These are phyloP conservation scores for Aotearoamyces nothofagi DNA, from an alignment of 2,329 filamentous ascomycete species.

Conservation along the genomic window DNA sequence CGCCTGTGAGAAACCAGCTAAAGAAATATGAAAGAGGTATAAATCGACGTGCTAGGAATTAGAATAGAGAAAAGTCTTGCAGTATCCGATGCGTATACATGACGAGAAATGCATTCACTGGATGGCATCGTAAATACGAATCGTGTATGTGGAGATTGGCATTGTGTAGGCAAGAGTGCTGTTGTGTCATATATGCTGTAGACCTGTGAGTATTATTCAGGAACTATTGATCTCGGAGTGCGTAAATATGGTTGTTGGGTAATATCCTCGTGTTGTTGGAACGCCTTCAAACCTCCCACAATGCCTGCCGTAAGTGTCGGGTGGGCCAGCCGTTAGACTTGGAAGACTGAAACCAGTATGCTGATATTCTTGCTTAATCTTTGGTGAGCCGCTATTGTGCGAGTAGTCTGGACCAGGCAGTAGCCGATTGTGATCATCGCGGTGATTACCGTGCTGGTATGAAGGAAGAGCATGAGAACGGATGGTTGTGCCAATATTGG, in stretches of 20 bases:
- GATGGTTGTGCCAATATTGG: constrained; percentile 3
- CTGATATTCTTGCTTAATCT: constrained; percentile 16
- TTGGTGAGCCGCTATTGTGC: constrained; percentile 12
- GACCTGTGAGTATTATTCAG: too few relatives aligned
- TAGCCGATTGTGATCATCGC: constrained; percentile 13
- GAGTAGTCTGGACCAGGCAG: constrained; percentile 9
- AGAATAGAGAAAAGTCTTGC: too few relatives aligned
- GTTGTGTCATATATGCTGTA: too few relatives aligned
- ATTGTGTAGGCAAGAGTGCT: too few relatives aligned
- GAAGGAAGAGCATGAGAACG: constrained; percentile 2
- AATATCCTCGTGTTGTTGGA: constrained; percentile 15
- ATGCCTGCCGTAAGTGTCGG: constrained; percentile 11
- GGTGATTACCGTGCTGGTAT: constrained; percentile 10
- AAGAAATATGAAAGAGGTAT: too few relatives aligned
- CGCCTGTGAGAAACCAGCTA: too few relatives aligned
- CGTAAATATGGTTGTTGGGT: constrained; percentile 14
- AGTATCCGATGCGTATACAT: too few relatives aligned
- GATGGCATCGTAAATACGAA: too few relatives aligned
- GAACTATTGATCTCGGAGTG: constrained; percentile 16
- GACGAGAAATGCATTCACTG: too few relatives aligned
- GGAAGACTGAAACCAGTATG: constrained; percentile 12
- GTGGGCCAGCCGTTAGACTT: constrained; percentile 9
- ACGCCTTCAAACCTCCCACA: constrained; percentile 20
- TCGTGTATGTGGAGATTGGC: too few relatives aligned
- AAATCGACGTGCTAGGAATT: too few relatives aligned